A percentile compares a stretch with the other conserved stretches of the same genome.
Evolutionary conservation across 805 yeast species (phyloP).

Genomic region (Cyberlindnera veronae): DNA sequence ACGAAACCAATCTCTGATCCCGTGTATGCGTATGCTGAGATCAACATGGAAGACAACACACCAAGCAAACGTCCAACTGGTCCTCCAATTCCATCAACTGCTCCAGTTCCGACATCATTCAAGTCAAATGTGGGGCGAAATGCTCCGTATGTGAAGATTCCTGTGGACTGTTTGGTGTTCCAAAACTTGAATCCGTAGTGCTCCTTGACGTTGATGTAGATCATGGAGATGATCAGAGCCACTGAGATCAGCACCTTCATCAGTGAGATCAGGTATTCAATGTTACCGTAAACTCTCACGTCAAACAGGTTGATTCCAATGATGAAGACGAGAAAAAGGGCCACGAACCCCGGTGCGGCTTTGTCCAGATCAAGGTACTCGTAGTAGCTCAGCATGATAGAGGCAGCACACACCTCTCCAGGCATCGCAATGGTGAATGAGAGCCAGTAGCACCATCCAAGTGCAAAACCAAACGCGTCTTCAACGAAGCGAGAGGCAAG

Average conservation of each 20-base stretch:
- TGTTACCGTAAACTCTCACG: slow-evolving; percentile 70
- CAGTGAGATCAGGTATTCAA: slow-evolving; percentile 61
- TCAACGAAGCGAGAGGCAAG: slow-evolving; percentile 72
- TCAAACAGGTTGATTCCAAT: slow-evolving; percentile 57
- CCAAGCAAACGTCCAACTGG: slow-evolving; percentile 57
- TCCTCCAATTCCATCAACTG: slow-evolving; percentile 57
- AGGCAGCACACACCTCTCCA: slow-evolving; percentile 76
- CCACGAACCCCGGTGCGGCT: slow-evolving; percentile 57
- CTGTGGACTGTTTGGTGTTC: slow-evolving; percentile 50
- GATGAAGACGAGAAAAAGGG: slow-evolving; percentile 49
- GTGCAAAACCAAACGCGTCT: slow-evolving; percentile 72
- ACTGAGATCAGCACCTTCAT: slow-evolving; percentile 52
- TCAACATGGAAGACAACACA: slow-evolving; percentile 54
- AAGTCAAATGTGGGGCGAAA: slow-evolving; percentile 72
- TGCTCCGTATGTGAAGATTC: slow-evolving; percentile 54
- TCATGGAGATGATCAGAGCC: slow-evolving; percentile 57
- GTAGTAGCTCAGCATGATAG: slow-evolving; percentile 71
- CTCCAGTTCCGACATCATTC: slow-evolving; percentile 54
- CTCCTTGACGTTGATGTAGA: slow-evolving; percentile 50
- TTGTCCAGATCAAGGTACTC: slow-evolving; percentile 48
- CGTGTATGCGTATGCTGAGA: slow-evolving; percentile 71
- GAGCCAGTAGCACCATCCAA: slow-evolving; percentile 72
- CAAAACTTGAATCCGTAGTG: slow-evolving; percentile 69
- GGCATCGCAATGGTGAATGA: slow-evolving; percentile 73
- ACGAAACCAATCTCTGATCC: slow-evolving; percentile 82